Base-by-base conservation (phyloP, 768 basidiomycete genomes). In the Suillus ampliporus region DNA sequence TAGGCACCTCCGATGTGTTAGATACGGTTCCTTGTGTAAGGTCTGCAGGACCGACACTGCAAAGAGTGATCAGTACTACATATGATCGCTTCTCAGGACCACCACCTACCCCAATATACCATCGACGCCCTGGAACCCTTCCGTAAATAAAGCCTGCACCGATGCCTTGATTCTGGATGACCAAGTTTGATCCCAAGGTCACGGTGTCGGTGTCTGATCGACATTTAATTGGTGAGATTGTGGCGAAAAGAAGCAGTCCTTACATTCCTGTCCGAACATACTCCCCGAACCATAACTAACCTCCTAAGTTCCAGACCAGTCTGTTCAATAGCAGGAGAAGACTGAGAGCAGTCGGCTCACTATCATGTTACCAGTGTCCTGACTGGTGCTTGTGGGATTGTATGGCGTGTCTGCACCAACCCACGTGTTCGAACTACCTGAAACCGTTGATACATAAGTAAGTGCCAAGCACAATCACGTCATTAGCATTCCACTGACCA, bases 281-380 rank as follows among this genome's bases (percentile, higher is more conserved):
- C 73, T 76, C 10, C 85, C 86, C 28, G 84, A 83, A 43, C 84
- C 84, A 67, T 86, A 87, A 62, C 77, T 79, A 34, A 85, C 83
- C 60, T 78, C 80, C 83, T 86, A 41, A 0, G 23, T 34, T 6
- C 28, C 21, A 58, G 40, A 19, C 15, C 53, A 21, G 48, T 15
- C 46, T 69, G 57, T 5, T n/a, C 4, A 34, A 38, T 37, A 2
- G 34, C 28, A 37, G 46, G 15, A 47, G 43, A 41, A 31, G 56
- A 34, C 73, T 67, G 47, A 80, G 78, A 82, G 67, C 15, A 14
- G 8, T 3, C 13, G 14, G 75, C 78, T 56, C 60, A 78, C 79
- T 48, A 77, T 70, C 35, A 66, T 65, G 53, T 74, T 64, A 14
- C 74, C 72, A 19, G 79, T 80, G 65, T 62, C 67, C 60, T 77